phyloP scores from a whole-genome alignment of 2,329 filamentous ascomycete species.

The Verticillium longisporum region DNA sequence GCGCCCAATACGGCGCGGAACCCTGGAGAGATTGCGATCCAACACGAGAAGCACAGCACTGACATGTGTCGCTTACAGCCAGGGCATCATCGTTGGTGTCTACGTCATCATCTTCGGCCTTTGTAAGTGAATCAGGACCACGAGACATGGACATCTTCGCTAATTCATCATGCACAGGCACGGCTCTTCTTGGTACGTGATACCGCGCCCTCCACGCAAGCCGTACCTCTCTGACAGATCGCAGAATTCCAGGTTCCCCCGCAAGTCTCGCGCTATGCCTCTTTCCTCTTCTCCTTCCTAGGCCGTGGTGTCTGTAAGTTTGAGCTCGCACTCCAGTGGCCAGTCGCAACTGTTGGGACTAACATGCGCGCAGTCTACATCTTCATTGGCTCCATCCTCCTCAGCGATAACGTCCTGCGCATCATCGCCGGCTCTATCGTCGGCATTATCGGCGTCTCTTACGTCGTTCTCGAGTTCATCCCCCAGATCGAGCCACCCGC shows the following conservation, averaged over 20 bases:
- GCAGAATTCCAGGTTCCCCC: conserved; percentile 90
- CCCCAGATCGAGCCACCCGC: conserved; percentile 73
- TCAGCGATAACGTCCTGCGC: conserved; percentile 60
- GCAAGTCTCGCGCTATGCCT: conserved; percentile 87
- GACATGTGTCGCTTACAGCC: conserved; percentile 33
- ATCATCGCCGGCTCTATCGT: conserved; percentile 74
- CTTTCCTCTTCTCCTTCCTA: conserved; percentile 96
- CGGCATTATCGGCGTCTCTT: conserved; percentile 70
- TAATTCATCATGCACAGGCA: conserved; percentile 35
- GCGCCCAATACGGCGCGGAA: background rate
- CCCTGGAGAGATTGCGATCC: background rate
- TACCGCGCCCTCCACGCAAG: background rate
- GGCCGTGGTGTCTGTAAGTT: conserved; percentile 88
- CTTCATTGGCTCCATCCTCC: conserved; percentile 82
- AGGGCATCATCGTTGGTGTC: conserved; percentile 68
- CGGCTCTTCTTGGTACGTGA: conserved; percentile 54
- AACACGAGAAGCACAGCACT: background rate
- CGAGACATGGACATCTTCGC: too few relatives aligned
- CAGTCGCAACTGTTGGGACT: background rate
- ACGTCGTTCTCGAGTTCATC: conserved; percentile 68
- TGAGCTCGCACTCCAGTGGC: background rate
- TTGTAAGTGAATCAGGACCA: conserved; percentile 41
- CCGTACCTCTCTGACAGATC: background rate
- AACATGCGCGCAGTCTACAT: conserved; percentile 67
- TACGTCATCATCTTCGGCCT: conserved; percentile 92